phyloP scores from a whole-genome alignment of 495 filamentous ascomycete genomes.

The Aspergillus ellipticus region DNA sequence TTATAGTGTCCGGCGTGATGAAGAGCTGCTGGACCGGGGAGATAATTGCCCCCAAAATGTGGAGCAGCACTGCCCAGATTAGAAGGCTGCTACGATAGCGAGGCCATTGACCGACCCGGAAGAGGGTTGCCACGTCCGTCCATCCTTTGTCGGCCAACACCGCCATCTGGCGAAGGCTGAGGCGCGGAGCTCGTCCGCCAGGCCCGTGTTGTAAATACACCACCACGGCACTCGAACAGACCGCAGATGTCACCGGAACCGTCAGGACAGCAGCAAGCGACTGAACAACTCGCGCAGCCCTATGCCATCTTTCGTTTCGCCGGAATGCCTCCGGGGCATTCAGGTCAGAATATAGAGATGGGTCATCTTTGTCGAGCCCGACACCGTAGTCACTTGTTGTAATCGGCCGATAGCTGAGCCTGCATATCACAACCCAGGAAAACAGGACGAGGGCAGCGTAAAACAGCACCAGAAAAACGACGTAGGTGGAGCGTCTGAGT shows the following conservation, averaged over 20 bases:
- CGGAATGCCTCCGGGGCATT: neutral
- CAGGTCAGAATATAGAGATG: no score
- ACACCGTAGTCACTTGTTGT: conserved; percentile 3
- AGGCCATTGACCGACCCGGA: neutral
- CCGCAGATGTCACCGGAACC: conserved; percentile 26
- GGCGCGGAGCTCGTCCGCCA: neutral
- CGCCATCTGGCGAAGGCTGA: conserved; percentile 20
- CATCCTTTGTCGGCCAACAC: conserved; percentile 27
- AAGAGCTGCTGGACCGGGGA: conserved; percentile 23
- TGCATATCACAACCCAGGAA: conserved; percentile 10
- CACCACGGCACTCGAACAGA: conserved; percentile 26
- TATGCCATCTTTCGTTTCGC: conserved; percentile 22
- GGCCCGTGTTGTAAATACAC: conserved; percentile 21
- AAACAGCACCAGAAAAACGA: neutral
- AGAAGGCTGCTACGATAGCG: conserved; percentile 18
- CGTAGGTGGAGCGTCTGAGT: neutral
- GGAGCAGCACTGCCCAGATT: conserved; percentile 14
- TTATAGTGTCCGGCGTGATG: conserved; percentile 13
- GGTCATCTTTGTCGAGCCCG: neutral
- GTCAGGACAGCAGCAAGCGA: conserved; percentile 19
- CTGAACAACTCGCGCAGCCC: conserved; percentile 21
- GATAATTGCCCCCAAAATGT: conserved; percentile 19
- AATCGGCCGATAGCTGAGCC: conserved; percentile 9
- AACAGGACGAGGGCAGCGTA: conserved; percentile 10
- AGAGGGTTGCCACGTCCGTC: conserved; percentile 15